Evolutionary conservation across 495 filamentous ascomycete genomes (phyloP), one percentile per base, ranked within the genome.

Genomic region (Geoglossum glabrum): DNA sequence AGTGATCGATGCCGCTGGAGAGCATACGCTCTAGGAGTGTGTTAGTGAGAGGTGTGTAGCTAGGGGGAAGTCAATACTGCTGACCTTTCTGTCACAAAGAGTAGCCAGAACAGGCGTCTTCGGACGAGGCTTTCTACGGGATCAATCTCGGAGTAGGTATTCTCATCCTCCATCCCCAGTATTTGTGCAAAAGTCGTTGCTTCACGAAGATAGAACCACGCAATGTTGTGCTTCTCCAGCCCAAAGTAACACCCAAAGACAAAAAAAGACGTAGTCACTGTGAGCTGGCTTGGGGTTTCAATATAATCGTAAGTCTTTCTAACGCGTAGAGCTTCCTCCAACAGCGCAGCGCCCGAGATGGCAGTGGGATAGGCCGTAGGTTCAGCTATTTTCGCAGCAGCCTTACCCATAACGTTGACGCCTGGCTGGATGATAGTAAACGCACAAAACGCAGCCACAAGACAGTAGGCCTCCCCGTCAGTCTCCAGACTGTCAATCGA

Each of bases 381-480:
- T 13, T 63, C 61, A 13, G 76, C 2, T 2, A 19, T 11, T 15
- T 13, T 27, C 49, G 25, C 49, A 52, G 49, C 28, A 5, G 49
- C 49, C 27, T 78, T 71, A 3, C 72, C 75, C 72, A 78, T 71
- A 0, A 79, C 60, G 19, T 73, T 71, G 43, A 90, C 87, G 57
- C 84, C 80, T 0, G 87, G 81, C 64, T 94, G 88, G 23, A 92
- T 86, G 72, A 89, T 80, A 64, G 90, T 87, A 63, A 85, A 89
- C 0, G 85, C 85, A 64, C 85, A 92, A 1, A 95, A 69, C 7
- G 87, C 80, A 1, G 80, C 79, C 38, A 95, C 67, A 38, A 93
- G 78, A 50, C 86, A 87, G 69, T 95, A 94, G 13, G 83, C 76
- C 59, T 85, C 83, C 23, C 79, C 67, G n/a, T 79, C 81, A 45